Conservation (phyloP, 208 protist genomes). For the Trypanosoma lewisi region DNA sequence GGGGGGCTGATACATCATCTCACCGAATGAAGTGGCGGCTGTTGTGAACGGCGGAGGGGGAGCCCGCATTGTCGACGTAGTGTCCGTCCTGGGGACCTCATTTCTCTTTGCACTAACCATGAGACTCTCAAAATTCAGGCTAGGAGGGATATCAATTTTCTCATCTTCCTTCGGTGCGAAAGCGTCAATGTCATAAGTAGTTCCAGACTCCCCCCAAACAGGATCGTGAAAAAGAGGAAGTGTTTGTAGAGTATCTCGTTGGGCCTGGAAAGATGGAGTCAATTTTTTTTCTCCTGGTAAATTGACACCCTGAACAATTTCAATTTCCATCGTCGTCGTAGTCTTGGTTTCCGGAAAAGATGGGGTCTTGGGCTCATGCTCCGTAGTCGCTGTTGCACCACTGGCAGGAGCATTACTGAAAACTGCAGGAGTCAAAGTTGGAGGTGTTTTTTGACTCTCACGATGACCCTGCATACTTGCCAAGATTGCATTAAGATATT, state of each 20-base stretch:
- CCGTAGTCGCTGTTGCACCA: not conserved
- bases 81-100: slow-evolving; percentile 11
- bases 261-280: slow-evolving; percentile 13
- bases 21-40: not conserved
- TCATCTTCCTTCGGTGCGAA: slow-evolving; percentile 19
- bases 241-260: slow-evolving; percentile 17
- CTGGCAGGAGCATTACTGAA: not conserved
- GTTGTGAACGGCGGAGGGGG: slow-evolving; percentile 16
- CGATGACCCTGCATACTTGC: slow-evolving; percentile 32
- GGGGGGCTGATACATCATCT: slow-evolving; percentile 14
- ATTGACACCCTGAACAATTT: slow-evolving; percentile 71
- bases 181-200: slow-evolving; percentile 20
- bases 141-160: not conserved
- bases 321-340: slow-evolving; percentile 33
- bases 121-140: slow-evolving; percentile 7
- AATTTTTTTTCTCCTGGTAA: slow-evolving; percentile 46
- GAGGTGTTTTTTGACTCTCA: slow-evolving; percentile 5
- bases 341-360: slow-evolving; percentile 24
- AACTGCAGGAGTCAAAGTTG: not conserved
- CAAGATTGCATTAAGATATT: slow-evolving; percentile 33
- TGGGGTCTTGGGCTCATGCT: slow-evolving; percentile 5
- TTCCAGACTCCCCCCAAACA: slow-evolving; percentile 45
- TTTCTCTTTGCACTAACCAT: slow-evolving; percentile 2
- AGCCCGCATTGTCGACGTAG: slow-evolving; percentile 6
- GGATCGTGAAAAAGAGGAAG: slow-evolving; percentile 80